phyloP scores from a whole-genome alignment of 2,329 filamentous ascomycete species.

The Penicillium thymicola region DNA sequence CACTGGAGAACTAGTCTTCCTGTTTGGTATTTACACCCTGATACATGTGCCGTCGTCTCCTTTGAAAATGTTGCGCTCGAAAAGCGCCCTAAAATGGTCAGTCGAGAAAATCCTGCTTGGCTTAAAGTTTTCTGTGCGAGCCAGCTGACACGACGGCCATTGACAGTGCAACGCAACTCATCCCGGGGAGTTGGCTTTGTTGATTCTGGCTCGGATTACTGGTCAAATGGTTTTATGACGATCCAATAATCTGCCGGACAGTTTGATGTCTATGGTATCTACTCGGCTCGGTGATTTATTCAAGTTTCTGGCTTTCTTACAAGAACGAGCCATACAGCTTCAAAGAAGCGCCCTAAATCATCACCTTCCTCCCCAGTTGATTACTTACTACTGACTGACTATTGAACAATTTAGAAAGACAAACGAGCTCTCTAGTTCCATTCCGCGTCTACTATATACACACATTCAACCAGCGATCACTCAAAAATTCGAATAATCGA shows the following conservation, averaged over 20 bases:
- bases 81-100: background rate
- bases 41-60: no score
- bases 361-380: background rate
- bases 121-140: background rate
- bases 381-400: background rate
- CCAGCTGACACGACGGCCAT: background rate
- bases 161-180: background rate
- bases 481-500: conserved; percentile 31
- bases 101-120: no score
- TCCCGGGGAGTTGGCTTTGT: background rate
- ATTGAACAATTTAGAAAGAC: background rate
- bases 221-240: background rate
- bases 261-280: background rate
- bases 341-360: background rate
- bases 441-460: background rate
- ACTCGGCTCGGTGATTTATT: background rate
- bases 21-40: background rate
- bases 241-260: background rate
- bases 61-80: background rate
- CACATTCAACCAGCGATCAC: conserved; percentile 13
- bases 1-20: background rate
- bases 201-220: background rate
- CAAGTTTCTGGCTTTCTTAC: background rate
- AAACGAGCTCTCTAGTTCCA: background rate
- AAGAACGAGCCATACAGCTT: background rate